Base-by-base conservation (phyloP, 768 basidiomycete species). In the Mycena capillaripes region DNA sequence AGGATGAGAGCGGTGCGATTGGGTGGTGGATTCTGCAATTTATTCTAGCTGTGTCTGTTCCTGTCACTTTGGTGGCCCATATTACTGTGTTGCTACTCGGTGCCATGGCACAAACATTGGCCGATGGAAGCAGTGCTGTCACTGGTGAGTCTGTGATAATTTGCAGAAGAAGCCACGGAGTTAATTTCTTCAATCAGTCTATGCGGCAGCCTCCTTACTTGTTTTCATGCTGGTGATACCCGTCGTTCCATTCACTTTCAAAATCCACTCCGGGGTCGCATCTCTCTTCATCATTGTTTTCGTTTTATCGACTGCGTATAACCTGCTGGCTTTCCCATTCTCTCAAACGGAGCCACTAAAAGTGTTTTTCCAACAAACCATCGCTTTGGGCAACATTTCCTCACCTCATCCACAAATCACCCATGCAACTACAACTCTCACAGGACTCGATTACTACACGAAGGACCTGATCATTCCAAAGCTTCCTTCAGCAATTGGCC, bases 361-460 rank as follows among this genome's bases (percentile, higher is more conserved):
- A 73, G 81, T 94, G 1, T 93, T 86, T 80, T 95, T 95, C 85
- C 85, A 86, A 58, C 94, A 95, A 77, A 83, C 78, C 2, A 82
- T 94, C 8, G 82, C 86, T 57, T 80, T 94, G 14, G 79, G 80
- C 16, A 66, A 70, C 27, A 75, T 82, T 34, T 67, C 76, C 11
- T 67, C 80, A 10, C 76, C 77, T 3, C 74, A 78, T n/a, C 72
- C 71, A 16, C 61, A 70, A 34, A 72, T 76, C 8, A 77, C 80
- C n/a, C 81, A 79, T 16, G 82, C 82, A 0, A 81, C 81, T 1
- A 89, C 91, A 1, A 77, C 80, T 14, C 77, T 92, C 5, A 86
- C 83, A 0, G 88, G 89, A 4, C 81, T 88, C 11, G 67, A 80
- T 10, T 77, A 82, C 27, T 89, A 87, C 72, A 72, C 92, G 34